A percentile compares a stretch with the other conserved stretches of the same genome.
Conservation (phyloP, 768 basidiomycete genomes). For the Suillus alpinus region DNA sequence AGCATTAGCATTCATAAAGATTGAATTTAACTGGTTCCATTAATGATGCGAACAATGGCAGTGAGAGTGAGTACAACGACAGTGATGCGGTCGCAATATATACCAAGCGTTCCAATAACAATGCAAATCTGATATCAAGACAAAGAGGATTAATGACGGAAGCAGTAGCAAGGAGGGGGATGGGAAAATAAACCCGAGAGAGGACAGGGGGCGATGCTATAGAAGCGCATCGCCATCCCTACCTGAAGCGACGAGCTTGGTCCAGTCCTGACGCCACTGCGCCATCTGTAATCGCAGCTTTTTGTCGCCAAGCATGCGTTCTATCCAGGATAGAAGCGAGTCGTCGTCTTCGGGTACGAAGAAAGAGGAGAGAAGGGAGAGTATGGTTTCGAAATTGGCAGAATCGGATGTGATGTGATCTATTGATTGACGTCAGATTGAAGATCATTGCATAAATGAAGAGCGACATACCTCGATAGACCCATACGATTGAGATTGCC, state of each 20-base stretch:
- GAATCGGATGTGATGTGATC: conserved; percentile 79
- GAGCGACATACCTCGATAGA: conserved; percentile 66
- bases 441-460: neutral
- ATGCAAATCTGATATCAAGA: neutral
- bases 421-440: conserved; percentile 28
- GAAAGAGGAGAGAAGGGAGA: conserved; percentile 89
- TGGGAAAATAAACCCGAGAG: neutral
- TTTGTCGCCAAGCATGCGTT: conserved; percentile 52
- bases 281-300: conserved; percentile 70
- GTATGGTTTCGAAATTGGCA: conserved; percentile 88
- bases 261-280: conserved; percentile 82
- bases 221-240: conserved; percentile 60
- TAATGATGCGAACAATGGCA: conserved; percentile 1
- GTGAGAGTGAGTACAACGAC: conserved; percentile 5
- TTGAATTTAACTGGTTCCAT: conserved; percentile 1
- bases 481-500: conserved; percentile 88
- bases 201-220: conserved; percentile 26
- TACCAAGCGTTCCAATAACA: conserved; percentile 1
- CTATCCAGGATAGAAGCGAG: conserved; percentile 77
- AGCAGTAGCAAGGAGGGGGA: neutral
- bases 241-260: conserved; percentile 59
- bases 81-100: neutral
- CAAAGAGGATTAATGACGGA: neutral
- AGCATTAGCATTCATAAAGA: neutral
- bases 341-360: conserved; percentile 94